Base-by-base conservation (phyloP, 345 rosid species). In the Brassica incana region DNA sequence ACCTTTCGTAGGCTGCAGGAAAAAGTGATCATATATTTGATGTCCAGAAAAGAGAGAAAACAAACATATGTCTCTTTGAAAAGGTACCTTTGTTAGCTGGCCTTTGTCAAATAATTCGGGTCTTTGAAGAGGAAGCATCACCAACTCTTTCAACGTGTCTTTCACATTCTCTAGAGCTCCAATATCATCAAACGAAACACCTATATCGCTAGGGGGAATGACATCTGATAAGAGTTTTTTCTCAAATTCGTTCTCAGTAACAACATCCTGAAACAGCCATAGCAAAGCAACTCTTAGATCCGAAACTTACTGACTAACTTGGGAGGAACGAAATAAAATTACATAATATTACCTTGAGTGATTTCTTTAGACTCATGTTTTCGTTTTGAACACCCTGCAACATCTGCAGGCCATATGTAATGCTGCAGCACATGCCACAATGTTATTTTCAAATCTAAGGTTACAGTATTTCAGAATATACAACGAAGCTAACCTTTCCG, bases 1-100 rank as follows among this genome's bases (percentile, higher is more conserved):
- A 74, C 98, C 99, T 81, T 95, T 95, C 66, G 98, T 91, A 65
- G 99, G 99, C 99, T 95, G 89, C 67, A 50, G 30, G 25, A 64
- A 59, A 35, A 65, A 25, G 78, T 7, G 61, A 66, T 25, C 36
- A 71, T 50, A 71, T 35, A 48, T 54, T 64, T 30, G 52, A 54
- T 12, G 48, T 72, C 6, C 40, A 67, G 18, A 25, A 35, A 30
- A 33, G 15, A 15, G 58, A 8, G 79, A 69, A 5, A 65, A 20
- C 65, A 73, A 71, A n/a, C 16, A 7, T 9, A 48, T 48, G 78
- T 23, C 66, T 25, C 35, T 7, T n/a, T n/a, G 16, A 2, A 52
- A 52, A 52, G 3, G 25, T 54, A 54, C 60, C 60, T 54, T 54
- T 1, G 60, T 54, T 6, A 54, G 60, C 60, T 54, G 60, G 23